A percentile compares a stretch with the other conserved stretches of the same genome.
Evolutionary conservation across 2,329 filamentous ascomycete genomes (phyloP).

Genomic region (Aspergillus ruber): DNA sequence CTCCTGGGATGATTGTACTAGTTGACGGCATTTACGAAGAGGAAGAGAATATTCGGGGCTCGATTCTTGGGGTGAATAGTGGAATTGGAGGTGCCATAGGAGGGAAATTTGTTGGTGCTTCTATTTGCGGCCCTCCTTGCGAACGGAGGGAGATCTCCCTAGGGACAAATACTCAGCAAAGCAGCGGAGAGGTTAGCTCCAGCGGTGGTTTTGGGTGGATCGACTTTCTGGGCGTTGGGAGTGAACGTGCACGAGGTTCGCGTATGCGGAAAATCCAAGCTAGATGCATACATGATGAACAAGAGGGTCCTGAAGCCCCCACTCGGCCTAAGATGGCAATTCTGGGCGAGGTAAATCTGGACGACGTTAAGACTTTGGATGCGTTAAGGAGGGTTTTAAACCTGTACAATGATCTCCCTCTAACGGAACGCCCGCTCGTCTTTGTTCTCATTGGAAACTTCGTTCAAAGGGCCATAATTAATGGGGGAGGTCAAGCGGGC

Average conservation of each 20-base stretch:
- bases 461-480: constrained; percentile 50
- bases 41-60: constrained; percentile 63
- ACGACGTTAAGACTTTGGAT: constrained; percentile 72
- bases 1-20: constrained; percentile 91
- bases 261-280: constrained; percentile 78
- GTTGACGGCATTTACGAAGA: constrained; percentile 97
- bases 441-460: constrained; percentile 89
- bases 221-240: constrained; percentile 87
- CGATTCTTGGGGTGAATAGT: constrained; percentile 65
- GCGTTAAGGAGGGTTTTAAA: constrained; percentile 74
- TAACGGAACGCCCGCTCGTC: constrained; percentile 62
- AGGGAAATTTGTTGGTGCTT: constrained; percentile 86
- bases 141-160: constrained; percentile 76
- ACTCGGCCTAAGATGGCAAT: constrained; percentile 58
- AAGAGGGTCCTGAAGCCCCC: constrained; percentile 20
- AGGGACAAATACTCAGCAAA: constrained; percentile 54
- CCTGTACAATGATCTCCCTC: constrained; percentile 61
- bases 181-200: constrained; percentile 37
- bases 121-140: constrained; percentile 83
- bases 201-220: constrained; percentile 92
- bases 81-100: constrained; percentile 86
- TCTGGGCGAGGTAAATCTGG: constrained; percentile 78
- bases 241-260: constrained; percentile 72
- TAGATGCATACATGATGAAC: constrained; percentile 49
- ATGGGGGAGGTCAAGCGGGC: constrained; percentile 64